Conservation (phyloP, 352 stramenopile genomes). For the Salisapilia sapeloensis region DNA sequence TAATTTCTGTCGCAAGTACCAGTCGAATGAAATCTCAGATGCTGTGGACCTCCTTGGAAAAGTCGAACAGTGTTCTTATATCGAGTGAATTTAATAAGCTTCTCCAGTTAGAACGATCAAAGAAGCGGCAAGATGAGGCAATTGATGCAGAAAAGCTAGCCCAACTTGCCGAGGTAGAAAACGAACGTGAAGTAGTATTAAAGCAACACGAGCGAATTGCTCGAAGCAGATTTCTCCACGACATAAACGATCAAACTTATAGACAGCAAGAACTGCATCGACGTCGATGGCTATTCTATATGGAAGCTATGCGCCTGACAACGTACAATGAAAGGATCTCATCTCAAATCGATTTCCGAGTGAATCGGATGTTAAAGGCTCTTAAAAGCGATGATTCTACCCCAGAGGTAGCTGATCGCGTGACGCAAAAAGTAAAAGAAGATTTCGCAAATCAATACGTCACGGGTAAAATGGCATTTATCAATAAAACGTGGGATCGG, state of each 20-base stretch:
- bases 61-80: conserved; percentile 28
- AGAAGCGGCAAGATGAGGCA: conserved; percentile 13
- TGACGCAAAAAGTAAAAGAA: conserved; percentile 24
- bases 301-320: conserved; percentile 30
- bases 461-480: conserved; percentile 25
- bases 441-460: conserved; percentile 37
- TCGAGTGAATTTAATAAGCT: conserved; percentile 21
- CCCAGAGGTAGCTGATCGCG: conserved; percentile 2
- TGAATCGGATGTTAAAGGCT: conserved; percentile 21
- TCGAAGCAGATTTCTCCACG: conserved; percentile 19
- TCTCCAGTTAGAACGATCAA: conserved; percentile 10
- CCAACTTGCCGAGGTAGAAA: too few relatives aligned
- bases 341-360: conserved; percentile 48
- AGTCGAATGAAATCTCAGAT: conserved; percentile 6
- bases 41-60: conserved; percentile 14
- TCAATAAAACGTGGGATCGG: conserved; percentile 54
- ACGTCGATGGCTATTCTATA: conserved; percentile 21
- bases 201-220: conserved; percentile 17
- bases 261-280: conserved; percentile 16
- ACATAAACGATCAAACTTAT: conserved; percentile 11
- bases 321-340: conserved; percentile 56
- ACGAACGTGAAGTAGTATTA: conserved; percentile 10
- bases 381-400: background rate
- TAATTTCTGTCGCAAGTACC: conserved; percentile 4
- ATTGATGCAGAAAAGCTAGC: background rate